Base-by-base conservation (phyloP, 495 filamentous ascomycete genomes). In the Talaromyces adpressus region DNA sequence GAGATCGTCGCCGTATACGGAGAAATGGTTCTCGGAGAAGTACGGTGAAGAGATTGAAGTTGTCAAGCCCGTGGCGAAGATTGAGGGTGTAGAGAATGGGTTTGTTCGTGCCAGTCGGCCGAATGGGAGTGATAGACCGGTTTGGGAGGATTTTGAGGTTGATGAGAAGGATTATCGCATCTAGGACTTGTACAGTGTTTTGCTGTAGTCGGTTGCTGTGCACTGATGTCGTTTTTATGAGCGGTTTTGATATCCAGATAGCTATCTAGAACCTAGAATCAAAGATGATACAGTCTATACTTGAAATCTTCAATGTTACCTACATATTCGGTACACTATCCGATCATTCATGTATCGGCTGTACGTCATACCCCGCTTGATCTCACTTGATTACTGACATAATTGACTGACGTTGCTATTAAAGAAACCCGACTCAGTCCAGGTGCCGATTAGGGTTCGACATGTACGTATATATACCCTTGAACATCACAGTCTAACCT, bases 21-120 rank as follows among this genome's bases (percentile, higher is more conserved):
- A 80, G 67, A 70, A 66, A 41, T 80, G 77, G 77, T 71, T 70
- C 39, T 77, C 77, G 2, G 66, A 71, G 27, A 74, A 74, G 1
- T 79, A 80, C 57, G 68, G 65, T 23, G 69, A 71, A 16, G 77
- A 79, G 25, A 69, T 79, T 30, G 77, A 79, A 58, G 68, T 79
- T 57, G 77, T 80, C 3, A 69, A 65, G 25, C 75, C 76, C 1
- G 67, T 78, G 60, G 70, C 70, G 59, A 64, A 70, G 58, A 71
- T 80, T 30, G 68, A 75, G 6, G 78, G 73, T 1, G 75, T 79
- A 16, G 72, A 77, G 49, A 78, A 76, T 65, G 67, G 66, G 65
- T 80, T 79, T 63, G 66, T 69, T 23, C 67, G 75, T 27, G 73
- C 74, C 5, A 77, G 75, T 68, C 73, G 77, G 36, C 77, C 76